Percentiles rank a stretch among this genome's conserved stretches.
Evolutionary conservation across 2,329 filamentous ascomycete species (phyloP).

Genomic region (Orbilia javanica): DNA sequence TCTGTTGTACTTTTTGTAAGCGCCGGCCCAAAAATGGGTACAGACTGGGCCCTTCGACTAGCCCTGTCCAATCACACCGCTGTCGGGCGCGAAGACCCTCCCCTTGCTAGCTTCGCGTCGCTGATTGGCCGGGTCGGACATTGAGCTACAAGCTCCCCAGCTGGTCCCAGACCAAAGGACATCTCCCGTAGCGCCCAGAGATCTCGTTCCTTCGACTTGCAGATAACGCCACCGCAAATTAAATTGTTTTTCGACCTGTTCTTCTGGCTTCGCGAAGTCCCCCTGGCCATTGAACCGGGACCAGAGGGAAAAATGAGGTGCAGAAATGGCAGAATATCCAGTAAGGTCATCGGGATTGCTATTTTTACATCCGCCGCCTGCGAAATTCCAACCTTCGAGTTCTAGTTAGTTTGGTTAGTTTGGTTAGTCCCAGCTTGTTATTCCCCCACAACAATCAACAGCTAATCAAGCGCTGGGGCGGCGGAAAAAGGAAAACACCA

Average conservation of each 20-base stretch:
- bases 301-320: conserved; percentile 11
- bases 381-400: conserved; percentile 23
- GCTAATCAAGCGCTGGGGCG: conserved; percentile 18
- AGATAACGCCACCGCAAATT: conserved; percentile 55
- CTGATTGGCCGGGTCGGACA: conserved; percentile 32
- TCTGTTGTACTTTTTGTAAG: conserved; percentile 44
- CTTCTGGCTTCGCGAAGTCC: conserved; percentile 17
- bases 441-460: conserved; percentile 4
- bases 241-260: conserved; percentile 27
- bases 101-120: conserved; percentile 15
- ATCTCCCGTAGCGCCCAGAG: conserved; percentile 57
- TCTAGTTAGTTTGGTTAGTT: not conserved
- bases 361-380: conserved; percentile 49
- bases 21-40: conserved; percentile 54
- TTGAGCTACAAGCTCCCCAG: conserved; percentile 43
- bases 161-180: conserved; percentile 37
- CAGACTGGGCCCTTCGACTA: conserved; percentile 8
- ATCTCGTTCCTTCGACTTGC: conserved; percentile 34
- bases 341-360: conserved; percentile 27
- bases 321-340: conserved; percentile 15
- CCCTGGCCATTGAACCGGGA: conserved; percentile 11
- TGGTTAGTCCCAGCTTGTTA: not conserved
- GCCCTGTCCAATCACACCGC: conserved; percentile 43
- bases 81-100: conserved; percentile 29
- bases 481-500: not conserved